A percentile compares a stretch with the other conserved stretches of the same genome.
phyloP scores from a whole-genome alignment of 2,329 filamentous ascomycete genomes.

The Xylaria sp. region DNA sequence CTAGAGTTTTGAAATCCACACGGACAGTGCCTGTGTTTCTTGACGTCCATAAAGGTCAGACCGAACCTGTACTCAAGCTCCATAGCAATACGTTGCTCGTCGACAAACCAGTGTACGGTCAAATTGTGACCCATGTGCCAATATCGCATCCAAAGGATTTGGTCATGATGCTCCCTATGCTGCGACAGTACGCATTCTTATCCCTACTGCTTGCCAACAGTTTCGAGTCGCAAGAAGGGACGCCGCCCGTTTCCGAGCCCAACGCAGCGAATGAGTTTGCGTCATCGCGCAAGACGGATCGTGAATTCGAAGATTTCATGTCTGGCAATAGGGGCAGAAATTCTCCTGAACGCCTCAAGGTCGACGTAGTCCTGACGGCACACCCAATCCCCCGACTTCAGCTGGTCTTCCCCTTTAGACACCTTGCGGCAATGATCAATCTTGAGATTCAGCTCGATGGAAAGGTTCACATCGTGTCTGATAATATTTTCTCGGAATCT shows the following conservation, averaged over 20 bases:
- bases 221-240: constrained; percentile 58
- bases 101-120: constrained; percentile 78
- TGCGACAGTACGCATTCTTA: constrained; percentile 81
- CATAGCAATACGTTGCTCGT: constrained; percentile 74
- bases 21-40: constrained; percentile 59
- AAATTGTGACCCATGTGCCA: constrained; percentile 73
- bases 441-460: constrained; percentile 71
- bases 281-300: constrained; percentile 39
- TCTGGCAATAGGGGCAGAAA: constrained; percentile 16
- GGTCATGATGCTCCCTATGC: constrained; percentile 75
- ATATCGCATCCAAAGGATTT: constrained; percentile 84
- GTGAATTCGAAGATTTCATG: constrained; percentile 44
- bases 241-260: constrained; percentile 41
- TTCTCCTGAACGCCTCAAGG: constrained; percentile 38
- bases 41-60: constrained; percentile 45
- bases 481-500: constrained; percentile 60
- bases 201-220: constrained; percentile 71
- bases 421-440: constrained; percentile 62
- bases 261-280: constrained; percentile 28
- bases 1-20: constrained; percentile 64
- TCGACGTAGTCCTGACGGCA: constrained; percentile 65
- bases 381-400: constrained; percentile 62
- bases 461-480: constrained; percentile 66
- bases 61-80: constrained; percentile 48
- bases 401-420: constrained; percentile 64